phyloP scores from a whole-genome alignment of 176 grass and related monocot species.

The Juncus effusus region DNA sequence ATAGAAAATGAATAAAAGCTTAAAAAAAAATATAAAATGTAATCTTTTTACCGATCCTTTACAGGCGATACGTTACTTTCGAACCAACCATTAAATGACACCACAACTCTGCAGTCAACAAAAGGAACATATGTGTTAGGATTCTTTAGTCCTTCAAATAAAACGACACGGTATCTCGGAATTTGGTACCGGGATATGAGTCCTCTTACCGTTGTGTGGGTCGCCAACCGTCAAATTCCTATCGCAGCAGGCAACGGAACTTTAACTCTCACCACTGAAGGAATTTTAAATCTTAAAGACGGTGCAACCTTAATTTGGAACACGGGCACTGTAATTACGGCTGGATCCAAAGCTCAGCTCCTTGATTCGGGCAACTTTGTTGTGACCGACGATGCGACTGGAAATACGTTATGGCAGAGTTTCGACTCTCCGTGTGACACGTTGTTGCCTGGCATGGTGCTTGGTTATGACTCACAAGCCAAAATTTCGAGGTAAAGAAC shows the following conservation, averaged over 20 bases:
- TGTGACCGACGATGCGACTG: conserved; percentile 1
- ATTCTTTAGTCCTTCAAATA: conserved; percentile 38
- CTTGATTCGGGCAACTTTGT: conserved; percentile 9
- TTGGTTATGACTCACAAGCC: conserved; percentile 10
- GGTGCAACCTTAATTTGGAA: too few species aligned
- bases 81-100: neutral
- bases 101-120: conserved; percentile 33
- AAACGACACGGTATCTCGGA: conserved; percentile 26
- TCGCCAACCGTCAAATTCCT: conserved; percentile 40
- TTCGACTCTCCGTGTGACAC: conserved; percentile 11
- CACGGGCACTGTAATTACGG: too few species aligned
- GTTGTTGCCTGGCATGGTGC: neutral
- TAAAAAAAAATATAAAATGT: too few species aligned
- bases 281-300: conserved; percentile 17
- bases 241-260: neutral
- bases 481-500: conserved; percentile 9
- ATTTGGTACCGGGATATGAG: conserved; percentile 46
- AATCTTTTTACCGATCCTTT: too few species aligned
- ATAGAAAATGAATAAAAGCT: too few species aligned
- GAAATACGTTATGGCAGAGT: conserved; percentile 14
- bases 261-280: conserved; percentile 23
- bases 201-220: conserved; percentile 36
- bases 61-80: too few species aligned
- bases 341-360: neutral
- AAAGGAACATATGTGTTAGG: conserved; percentile 31